Evolutionary conservation across 768 basidiomycete species (phyloP).

Genomic region (Boletellus emodensis): DNA sequence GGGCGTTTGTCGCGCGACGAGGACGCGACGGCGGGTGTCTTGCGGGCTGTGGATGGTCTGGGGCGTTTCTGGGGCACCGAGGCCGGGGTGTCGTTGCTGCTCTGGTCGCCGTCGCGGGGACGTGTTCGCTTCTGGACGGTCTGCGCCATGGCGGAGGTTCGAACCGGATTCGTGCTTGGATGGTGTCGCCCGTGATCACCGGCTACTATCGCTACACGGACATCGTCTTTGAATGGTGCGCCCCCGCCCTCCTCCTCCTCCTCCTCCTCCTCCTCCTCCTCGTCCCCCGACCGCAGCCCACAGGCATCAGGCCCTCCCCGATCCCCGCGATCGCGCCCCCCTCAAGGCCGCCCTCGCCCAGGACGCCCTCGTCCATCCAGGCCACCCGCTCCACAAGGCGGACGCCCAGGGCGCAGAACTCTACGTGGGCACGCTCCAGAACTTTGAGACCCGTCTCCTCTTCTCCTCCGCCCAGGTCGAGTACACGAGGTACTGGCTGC

Average conservation of each 20-base stretch:
- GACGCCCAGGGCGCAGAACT: conserved; percentile 67
- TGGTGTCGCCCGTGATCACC: conserved; percentile 46
- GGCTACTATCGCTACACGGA: conserved; percentile 85
- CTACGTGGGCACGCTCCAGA: conserved; percentile 70
- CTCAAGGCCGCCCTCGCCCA: conserved; percentile 74
- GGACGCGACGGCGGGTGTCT: conserved; percentile 58
- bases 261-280: too few relatives aligned
- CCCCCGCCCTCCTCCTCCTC: not conserved
- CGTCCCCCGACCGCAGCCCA: not conserved
- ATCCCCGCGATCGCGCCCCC: conserved; percentile 52
- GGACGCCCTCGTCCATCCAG: conserved; percentile 62
- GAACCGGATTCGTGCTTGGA: conserved; percentile 13
- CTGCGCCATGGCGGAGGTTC: conserved; percentile 52
- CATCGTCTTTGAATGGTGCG: conserved; percentile 77
- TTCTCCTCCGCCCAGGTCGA: conserved; percentile 84
- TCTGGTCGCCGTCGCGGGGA: conserved; percentile 30
- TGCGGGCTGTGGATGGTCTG: conserved; percentile 68
- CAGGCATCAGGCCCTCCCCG: conserved; percentile 58
- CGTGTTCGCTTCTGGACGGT: conserved; percentile 54
- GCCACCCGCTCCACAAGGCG: conserved; percentile 66
- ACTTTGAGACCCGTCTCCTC: conserved; percentile 73
- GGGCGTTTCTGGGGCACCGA: conserved; percentile 40
- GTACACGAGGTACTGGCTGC: conserved; percentile 80
- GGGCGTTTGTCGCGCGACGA: conserved; percentile 23
- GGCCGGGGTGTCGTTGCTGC: conserved; percentile 26